Conservation (phyloP, 176 grass and related monocot genomes). For the Cocos nucifera region DNA sequence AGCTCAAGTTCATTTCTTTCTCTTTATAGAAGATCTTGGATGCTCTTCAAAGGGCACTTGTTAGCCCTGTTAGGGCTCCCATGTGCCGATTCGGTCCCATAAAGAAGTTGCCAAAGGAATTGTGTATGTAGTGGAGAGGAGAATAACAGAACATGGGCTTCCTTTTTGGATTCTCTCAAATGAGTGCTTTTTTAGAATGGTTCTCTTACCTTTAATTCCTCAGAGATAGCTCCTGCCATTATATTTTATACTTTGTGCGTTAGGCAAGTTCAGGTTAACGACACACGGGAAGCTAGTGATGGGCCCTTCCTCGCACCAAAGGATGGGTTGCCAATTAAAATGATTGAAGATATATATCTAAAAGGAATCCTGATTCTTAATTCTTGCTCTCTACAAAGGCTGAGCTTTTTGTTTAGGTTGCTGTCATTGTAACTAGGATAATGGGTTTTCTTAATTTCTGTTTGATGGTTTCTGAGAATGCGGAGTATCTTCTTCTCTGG, state of each 20-base stretch:
- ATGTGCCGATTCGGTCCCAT: slow-evolving; percentile 60
- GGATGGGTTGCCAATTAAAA: too few relatives aligned
- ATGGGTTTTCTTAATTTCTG: too few relatives aligned
- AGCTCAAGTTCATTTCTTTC: slow-evolving; percentile 27
- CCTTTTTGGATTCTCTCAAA: slow-evolving; percentile 70
- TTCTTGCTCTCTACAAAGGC: background rate
- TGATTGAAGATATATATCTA: too few relatives aligned
- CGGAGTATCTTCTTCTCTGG: too few relatives aligned
- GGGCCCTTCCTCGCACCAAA: too few relatives aligned
- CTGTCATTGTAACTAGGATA: too few relatives aligned
- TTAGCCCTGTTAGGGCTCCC: slow-evolving; percentile 23
- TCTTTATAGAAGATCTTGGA: slow-evolving; percentile 24
- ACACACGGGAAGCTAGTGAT: too few relatives aligned
- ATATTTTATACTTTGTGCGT: background rate
- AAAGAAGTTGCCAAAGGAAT: slow-evolving; percentile 74
- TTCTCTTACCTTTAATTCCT: slow-evolving; percentile 15
- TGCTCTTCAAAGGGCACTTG: slow-evolving; percentile 22
- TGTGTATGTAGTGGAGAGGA: slow-evolving; percentile 48
- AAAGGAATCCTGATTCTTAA: background rate
- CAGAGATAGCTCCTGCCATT: slow-evolving; percentile 8
- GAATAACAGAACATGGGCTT: slow-evolving; percentile 73
- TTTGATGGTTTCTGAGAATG: too few relatives aligned
- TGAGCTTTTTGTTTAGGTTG: too few relatives aligned
- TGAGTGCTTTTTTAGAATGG: slow-evolving; percentile 18
- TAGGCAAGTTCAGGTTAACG: background rate